phyloP scores from a whole-genome alignment of 2,329 filamentous ascomycete genomes.

The Furcasterigmium furcatum region DNA sequence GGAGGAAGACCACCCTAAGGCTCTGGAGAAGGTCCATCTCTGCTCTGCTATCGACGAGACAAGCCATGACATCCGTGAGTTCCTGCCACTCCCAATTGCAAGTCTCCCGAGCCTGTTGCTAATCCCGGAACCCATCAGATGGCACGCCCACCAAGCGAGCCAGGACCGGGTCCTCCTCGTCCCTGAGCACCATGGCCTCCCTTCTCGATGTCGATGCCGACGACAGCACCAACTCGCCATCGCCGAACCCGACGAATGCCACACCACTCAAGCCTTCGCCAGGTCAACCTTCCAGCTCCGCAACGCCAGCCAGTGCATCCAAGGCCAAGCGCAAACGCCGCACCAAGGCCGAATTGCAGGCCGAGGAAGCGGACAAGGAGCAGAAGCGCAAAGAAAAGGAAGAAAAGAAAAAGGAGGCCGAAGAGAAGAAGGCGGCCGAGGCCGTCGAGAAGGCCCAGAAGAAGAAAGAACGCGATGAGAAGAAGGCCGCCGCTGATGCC shows the following conservation, averaged over 20 bases:
- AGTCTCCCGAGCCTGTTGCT: background rate
- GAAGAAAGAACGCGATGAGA: conserved; percentile 23
- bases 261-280: background rate
- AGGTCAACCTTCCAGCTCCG: conserved; percentile 8
- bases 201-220: conserved; percentile 40
- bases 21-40: background rate
- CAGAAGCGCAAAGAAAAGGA: conserved; percentile 30
- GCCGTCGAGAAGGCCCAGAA: conserved; percentile 35
- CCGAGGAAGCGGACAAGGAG: conserved; percentile 24
- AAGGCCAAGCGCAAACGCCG: conserved; percentile 37
- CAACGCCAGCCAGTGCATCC: background rate
- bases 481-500: conserved; percentile 21
- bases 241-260: conserved; percentile 10
- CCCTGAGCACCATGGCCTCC: conserved; percentile 11
- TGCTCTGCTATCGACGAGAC: background rate
- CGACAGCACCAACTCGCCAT: conserved; percentile 30
- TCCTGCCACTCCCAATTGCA: too few species aligned
- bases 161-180: conserved; percentile 9
- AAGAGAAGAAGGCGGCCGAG: conserved; percentile 31
- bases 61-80: background rate
- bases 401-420: conserved; percentile 32
- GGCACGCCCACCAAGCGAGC: conserved; percentile 2
- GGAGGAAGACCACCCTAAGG: background rate
- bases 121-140: too few species aligned
- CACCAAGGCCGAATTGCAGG: conserved; percentile 35